Percentiles rank a stretch among this genome's conserved stretches.
These are phyloP conservation scores for Aspergillus homomorphus DNA, from an alignment of 495 filamentous ascomycete genomes.

Conservation along the genomic window DNA sequence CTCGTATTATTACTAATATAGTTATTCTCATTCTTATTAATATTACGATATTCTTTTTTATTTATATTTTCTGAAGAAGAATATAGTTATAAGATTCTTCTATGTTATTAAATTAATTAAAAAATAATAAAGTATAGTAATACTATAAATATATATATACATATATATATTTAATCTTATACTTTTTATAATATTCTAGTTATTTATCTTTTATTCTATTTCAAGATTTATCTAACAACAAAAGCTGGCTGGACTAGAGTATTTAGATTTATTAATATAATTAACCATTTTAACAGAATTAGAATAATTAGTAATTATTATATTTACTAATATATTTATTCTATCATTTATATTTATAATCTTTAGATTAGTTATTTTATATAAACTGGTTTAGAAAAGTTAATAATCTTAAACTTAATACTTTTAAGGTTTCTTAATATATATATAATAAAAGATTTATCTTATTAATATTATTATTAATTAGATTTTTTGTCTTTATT, in stretches of 20 bases:
- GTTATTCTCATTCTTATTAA: neutral
- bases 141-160: neutral
- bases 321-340: too few relatives aligned
- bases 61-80: neutral
- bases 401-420: too few relatives aligned
- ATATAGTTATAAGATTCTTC: neutral
- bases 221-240: too few relatives aligned
- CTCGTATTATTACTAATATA: neutral
- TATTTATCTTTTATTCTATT: neutral
- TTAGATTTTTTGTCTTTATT: neutral
- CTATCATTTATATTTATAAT: too few relatives aligned
- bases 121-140: neutral
- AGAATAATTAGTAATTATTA: neutral
- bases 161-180: neutral
- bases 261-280: neutral
- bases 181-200: neutral
- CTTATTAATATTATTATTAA: too few relatives aligned
- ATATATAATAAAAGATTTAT: neutral
- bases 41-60: neutral
- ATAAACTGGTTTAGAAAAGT: too few relatives aligned
- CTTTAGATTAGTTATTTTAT: too few relatives aligned
- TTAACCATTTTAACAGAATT: neutral
- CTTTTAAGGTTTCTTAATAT: neutral
- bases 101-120: neutral
- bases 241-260: too few relatives aligned